Evolutionary conservation across 2,329 filamentous ascomycete species (phyloP).

Genomic region (Fusarium ramigenum): DNA sequence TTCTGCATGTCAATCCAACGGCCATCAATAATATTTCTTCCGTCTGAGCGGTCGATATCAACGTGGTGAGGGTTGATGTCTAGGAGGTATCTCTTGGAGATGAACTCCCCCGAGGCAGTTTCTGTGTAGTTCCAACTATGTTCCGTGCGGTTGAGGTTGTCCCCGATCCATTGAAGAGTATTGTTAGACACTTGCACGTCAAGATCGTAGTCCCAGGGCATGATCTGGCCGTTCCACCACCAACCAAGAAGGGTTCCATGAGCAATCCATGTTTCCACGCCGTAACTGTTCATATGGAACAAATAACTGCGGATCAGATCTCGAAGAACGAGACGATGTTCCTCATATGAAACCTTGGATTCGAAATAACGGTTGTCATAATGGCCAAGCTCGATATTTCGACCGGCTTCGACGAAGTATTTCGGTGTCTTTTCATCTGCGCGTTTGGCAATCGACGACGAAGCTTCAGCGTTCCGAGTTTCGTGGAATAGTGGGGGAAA

Average conservation of each 20-base stretch:
- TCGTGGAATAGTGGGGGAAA: conserved; percentile 18
- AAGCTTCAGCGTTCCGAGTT: neutral
- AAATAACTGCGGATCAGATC: conserved; percentile 81
- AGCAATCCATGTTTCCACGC: conserved; percentile 85
- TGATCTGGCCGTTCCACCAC: conserved; percentile 85
- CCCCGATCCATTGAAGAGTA: conserved; percentile 72
- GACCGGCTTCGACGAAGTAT: conserved; percentile 74
- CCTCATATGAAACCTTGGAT: conserved; percentile 69
- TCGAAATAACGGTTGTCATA: conserved; percentile 79
- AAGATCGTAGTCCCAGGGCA: conserved; percentile 87
- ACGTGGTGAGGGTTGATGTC: conserved; percentile 79
- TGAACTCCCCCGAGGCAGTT: conserved; percentile 51
- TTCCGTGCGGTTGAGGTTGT: conserved; percentile 74
- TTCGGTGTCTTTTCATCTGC: conserved; percentile 52
- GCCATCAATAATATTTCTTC: conserved; percentile 83
- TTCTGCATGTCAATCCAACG: conserved; percentile 82
- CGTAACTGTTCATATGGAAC: conserved; percentile 68
- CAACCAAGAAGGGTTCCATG: conserved; percentile 86
- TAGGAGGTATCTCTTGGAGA: conserved; percentile 69
- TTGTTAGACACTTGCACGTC: conserved; percentile 79
- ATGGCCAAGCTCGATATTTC: conserved; percentile 69
- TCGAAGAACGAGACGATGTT: conserved; percentile 71
- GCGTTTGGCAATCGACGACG: conserved; percentile 4
- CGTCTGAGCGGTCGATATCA: conserved; percentile 70
- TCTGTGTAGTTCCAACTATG: conserved; percentile 63